These are phyloP conservation scores for Pleurostoma richardsiae DNA, from an alignment of 2,329 filamentous ascomycete species.

Conservation along the genomic window DNA sequence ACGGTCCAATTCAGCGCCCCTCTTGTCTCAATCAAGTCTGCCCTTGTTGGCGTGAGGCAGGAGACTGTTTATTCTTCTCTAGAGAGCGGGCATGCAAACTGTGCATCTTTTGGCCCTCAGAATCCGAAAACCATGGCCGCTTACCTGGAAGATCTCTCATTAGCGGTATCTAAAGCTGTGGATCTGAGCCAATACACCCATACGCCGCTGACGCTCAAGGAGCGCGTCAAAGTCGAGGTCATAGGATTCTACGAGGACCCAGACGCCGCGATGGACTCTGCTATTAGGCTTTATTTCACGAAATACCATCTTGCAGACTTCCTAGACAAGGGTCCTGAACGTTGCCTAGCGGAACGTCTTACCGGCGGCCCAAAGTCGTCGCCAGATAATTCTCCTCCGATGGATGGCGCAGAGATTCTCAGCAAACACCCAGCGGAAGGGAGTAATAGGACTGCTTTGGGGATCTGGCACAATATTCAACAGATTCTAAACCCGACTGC, in stretches of 20 bases:
- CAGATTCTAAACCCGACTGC: too few relatives aligned
- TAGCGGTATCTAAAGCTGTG: conserved; percentile 30
- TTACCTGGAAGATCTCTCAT: conserved; percentile 28
- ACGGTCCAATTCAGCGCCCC: conserved; percentile 56
- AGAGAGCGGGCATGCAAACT: conserved; percentile 49
- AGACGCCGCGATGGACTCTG: conserved; percentile 25
- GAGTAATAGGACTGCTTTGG: too few relatives aligned
- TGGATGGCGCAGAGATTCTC: too few relatives aligned
- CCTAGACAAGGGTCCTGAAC: conserved; percentile 47
- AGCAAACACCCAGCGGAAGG: too few relatives aligned
- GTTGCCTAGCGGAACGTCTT: conserved; percentile 48
- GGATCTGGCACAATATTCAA: too few relatives aligned
- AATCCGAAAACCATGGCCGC: conserved; percentile 42
- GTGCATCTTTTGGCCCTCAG: conserved; percentile 46
- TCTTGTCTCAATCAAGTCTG: conserved; percentile 52
- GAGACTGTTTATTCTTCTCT: conserved; percentile 44
- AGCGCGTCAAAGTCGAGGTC: conserved; percentile 51
- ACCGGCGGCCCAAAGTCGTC: conserved; percentile 8
- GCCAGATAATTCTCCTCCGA: too few relatives aligned
- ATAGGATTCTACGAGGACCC: conserved; percentile 57
- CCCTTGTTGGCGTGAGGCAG: conserved; percentile 42
- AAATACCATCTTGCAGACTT: conserved; percentile 49
- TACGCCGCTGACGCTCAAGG: conserved; percentile 41
- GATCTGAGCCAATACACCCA: conserved; percentile 29
- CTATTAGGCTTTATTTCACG: conserved; percentile 45